Evolutionary conservation across 306 rosid species (phyloP), one percentile per base, ranked within the genome.

Genomic region (Cicer pinnatifidum): DNA sequence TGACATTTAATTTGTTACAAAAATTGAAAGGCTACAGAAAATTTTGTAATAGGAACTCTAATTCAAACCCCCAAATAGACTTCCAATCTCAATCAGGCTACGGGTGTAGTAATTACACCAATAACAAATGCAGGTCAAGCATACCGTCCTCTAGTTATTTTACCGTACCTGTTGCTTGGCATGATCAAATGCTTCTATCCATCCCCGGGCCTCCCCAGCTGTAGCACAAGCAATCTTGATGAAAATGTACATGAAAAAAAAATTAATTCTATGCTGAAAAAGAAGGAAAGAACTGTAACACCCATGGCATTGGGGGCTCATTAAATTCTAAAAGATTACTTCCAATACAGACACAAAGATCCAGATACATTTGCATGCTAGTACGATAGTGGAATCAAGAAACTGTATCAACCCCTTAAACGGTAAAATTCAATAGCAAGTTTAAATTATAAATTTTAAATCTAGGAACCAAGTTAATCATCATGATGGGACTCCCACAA

Each of bases 131-230:
- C 50, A 75, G 53, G 8, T 5, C 68, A 65, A 9, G 45, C 41
- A 64, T 71, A 16, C 58, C 76, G 71, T 41, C 52, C 61, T 73
- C 58, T 38, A 16, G 40, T 38, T 75, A 65, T 67, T 69, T 69
- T 82, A 59, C 62, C 45, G 19, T 89, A 93, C 98, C 97, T 91
- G 93, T 73, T 93, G 97, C 84, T 93, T 91, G 81, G 98, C 97
- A 52, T 93, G 97, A 67, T 91, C 98, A 84, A 93, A 89, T 71
- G 98, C 98, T 78, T 93, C 98, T 53, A 89, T 85, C 98, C 98
- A 93, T 62, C 88, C 86, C 54, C 72, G 90, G 35, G 88, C 88
- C 28, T 91, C 97, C 67, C 88, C 98, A 70, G 96, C 94, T 15
- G 91, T 82, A 73, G 90, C 82, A 33, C 96, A 91, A 78, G 97